Base-by-base conservation (phyloP, 768 basidiomycete genomes). In the Mycena albidolilacea region DNA sequence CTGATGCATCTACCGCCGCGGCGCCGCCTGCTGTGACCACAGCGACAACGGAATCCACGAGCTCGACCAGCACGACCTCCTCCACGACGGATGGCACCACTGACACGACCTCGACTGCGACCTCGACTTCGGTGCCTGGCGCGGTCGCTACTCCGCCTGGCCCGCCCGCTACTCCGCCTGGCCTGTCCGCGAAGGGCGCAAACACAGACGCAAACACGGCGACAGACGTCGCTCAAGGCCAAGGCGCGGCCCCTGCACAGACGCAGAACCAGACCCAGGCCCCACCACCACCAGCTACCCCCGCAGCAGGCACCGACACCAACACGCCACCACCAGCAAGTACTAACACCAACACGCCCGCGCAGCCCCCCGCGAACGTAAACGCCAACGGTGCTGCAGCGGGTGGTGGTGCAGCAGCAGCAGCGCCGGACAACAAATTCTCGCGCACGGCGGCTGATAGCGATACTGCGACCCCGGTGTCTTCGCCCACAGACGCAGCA, bases 371-470 rank as follows among this genome's bases (percentile, higher is more conserved):
- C 48, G 48, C 62, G 48, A 39, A 64, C 46, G 62, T 35, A 64
- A 64, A 52, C 62, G 62, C 62, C 48, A 65, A 65, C 52, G 64
- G 64, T 41, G 64, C 64, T 55, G 64, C 64, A 65, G 46, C 37
- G 35, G 62, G 62, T 41, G 64, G 50, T 21, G 21, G 50, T 55
- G 38, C 64, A 43, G 50, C 50, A 41, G 64, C 64, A 55, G 64
- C 64, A 54, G 41, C 41, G 41, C 38, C 52, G 64, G 38, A 54
- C 50, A 50, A 50, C 64, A 39, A 35, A n/a, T n/a, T 39, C 61
- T 65, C 64, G 64, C 64, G n/a, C 64, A 65, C 64, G 64, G 63
- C 48, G 38, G 37, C 48, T 37, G 30, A 4, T 30, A 30, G 0
- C 30, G 64, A 30, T 54, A 55, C 50, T 15, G 64, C 64, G 52